Evolutionary conservation across 192 early-diverging fungal genomes (phyloP).

Genomic region (Geranomyces michiganensis): DNA sequence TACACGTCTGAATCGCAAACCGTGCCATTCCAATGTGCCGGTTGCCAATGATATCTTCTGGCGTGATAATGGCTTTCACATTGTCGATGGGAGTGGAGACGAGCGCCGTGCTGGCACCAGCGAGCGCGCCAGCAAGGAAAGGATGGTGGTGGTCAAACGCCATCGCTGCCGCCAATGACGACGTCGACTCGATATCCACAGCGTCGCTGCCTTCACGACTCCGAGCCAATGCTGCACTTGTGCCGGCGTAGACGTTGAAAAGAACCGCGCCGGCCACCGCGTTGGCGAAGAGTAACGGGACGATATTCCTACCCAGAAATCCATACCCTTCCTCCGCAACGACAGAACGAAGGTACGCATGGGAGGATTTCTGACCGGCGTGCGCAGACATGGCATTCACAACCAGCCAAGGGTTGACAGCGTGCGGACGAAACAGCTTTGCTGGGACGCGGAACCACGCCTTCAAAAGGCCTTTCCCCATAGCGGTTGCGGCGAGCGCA

Average conservation of each 20-base stretch:
- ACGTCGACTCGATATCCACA: not conserved
- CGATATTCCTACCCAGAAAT: conserved; percentile 43
- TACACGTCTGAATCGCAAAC: conserved; percentile 25
- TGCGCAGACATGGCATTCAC: conserved; percentile 43
- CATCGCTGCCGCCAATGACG: conserved; percentile 19
- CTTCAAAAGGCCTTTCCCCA: conserved; percentile 49
- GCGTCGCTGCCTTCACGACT: not conserved
- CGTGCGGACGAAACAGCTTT: conserved; percentile 54
- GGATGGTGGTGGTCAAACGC: conserved; percentile 35
- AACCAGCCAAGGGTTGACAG: conserved; percentile 56
- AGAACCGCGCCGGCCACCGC: conserved; percentile 51
- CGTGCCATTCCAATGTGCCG: conserved; percentile 39
- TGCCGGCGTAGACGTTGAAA: conserved; percentile 53
- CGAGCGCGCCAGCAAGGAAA: conserved; percentile 49
- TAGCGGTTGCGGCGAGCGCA: conserved; percentile 33
- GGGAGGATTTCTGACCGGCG: conserved; percentile 30
- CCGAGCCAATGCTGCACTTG: conserved; percentile 6
- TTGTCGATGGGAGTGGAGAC: conserved; percentile 54
- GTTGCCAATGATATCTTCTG: conserved; percentile 34
- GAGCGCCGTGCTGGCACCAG: conserved; percentile 48
- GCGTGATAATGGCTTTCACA: conserved; percentile 37
- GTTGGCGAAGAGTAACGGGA: conserved; percentile 55
- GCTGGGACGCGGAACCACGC: conserved; percentile 59
- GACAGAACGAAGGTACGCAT: conserved; percentile 37
- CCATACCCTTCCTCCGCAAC: conserved; percentile 46